Evolutionary conservation across 306 rosid genomes (phyloP).

Genomic region (Cucumis melo): DNA sequence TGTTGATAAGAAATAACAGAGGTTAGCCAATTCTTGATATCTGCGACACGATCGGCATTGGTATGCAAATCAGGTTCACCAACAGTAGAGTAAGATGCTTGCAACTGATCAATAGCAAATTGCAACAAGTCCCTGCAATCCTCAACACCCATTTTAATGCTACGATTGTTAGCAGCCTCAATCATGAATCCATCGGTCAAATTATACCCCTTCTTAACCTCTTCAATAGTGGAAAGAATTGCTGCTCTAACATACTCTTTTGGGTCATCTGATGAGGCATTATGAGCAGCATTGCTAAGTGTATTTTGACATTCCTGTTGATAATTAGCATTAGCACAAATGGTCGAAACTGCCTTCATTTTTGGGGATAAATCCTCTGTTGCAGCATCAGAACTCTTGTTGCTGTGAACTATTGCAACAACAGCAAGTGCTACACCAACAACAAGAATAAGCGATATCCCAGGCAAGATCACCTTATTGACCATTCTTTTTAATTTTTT

Average conservation of each 20-base stretch:
- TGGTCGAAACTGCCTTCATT: conserved; percentile 8
- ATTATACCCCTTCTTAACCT: conserved; percentile 32
- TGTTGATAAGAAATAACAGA: conserved; percentile 39
- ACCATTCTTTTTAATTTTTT: conserved; percentile 17
- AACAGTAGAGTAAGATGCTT: conserved; percentile 13
- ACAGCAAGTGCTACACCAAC: conserved; percentile 52
- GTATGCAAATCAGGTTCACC: conserved; percentile 13
- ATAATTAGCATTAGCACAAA: conserved; percentile 33
- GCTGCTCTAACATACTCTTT: conserved; percentile 29
- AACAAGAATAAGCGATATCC: conserved; percentile 37
- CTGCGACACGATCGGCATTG: conserved; percentile 14
- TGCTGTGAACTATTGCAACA: conserved; percentile 16
- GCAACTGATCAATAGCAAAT: conserved; percentile 27
- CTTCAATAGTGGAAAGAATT: conserved; percentile 19
- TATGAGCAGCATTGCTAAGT: conserved; percentile 14
- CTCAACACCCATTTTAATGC: conserved; percentile 26
- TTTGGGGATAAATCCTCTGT: not conserved
- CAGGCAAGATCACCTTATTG: conserved; percentile 25
- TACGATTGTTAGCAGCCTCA: conserved; percentile 8
- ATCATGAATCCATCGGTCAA: conserved; percentile 22
- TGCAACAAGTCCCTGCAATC: conserved; percentile 52
- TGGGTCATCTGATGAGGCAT: conserved; percentile 14
- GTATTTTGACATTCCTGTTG: conserved; percentile 28
- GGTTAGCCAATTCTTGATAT: conserved; percentile 54
- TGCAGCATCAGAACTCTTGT: not conserved